These are phyloP conservation scores for Blastobotrys aristatus DNA, from an alignment of 1,139 yeast genomes.

Conservation along the genomic window DNA sequence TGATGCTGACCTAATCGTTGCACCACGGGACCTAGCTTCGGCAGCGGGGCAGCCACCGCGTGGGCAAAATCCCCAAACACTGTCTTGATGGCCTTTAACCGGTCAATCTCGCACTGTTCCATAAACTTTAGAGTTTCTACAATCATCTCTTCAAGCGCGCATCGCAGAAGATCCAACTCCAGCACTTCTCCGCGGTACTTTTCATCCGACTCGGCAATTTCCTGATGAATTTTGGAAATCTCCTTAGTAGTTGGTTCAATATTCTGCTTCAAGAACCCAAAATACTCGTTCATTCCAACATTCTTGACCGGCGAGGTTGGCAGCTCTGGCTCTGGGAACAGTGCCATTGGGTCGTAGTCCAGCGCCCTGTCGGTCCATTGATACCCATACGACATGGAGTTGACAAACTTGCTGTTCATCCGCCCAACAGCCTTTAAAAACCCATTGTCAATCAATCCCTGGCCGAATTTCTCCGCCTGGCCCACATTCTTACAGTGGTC, in stretches of 20 bases:
- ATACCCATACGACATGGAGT: conserved; percentile 61
- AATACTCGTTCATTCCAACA: conserved; percentile 11
- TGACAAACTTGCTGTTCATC: conserved; percentile 53
- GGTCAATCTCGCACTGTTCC: conserved; percentile 73
- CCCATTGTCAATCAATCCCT: conserved; percentile 58
- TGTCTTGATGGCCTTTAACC: conserved; percentile 61
- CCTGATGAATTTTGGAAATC: conserved; percentile 22
- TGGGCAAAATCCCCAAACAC: conserved; percentile 62
- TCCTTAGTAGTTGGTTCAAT: conserved; percentile 12
- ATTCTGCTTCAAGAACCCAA: conserved; percentile 13
- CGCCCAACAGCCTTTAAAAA: conserved; percentile 56
- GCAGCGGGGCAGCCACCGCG: conserved; percentile 44
- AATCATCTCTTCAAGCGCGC: conserved; percentile 63
- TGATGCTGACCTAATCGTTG: conserved; percentile 50
- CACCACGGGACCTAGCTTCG: conserved; percentile 21
- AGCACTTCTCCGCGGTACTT: conserved; percentile 51
- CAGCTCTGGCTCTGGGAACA: conserved; percentile 6
- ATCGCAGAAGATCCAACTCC: conserved; percentile 58
- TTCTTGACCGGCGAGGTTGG: conserved; percentile 1
- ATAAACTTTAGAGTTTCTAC: conserved; percentile 62
- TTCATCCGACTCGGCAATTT: conserved; percentile 42
- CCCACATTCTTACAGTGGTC: conserved; percentile 42
- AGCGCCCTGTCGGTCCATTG: conserved; percentile 65
- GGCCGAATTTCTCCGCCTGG: conserved; percentile 69
- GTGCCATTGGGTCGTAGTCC: conserved; percentile 18